Evolutionary conservation across 2,329 filamentous ascomycete species (phyloP).

Genomic region (Hymenoscyphus scutula): DNA sequence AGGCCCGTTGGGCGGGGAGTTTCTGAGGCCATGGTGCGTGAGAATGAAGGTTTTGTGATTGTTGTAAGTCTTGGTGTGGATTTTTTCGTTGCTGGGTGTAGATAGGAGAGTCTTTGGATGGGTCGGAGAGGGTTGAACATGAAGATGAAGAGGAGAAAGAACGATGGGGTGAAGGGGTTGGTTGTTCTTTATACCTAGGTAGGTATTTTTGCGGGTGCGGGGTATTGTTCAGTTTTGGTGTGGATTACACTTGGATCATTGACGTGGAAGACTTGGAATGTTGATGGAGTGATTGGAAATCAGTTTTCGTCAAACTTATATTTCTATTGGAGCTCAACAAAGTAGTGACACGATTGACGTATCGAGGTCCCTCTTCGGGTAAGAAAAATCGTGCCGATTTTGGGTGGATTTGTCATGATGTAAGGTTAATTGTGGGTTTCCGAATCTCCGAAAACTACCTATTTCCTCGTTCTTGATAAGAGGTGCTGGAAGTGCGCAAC

Average conservation of each 20-base stretch:
- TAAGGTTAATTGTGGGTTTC: background rate
- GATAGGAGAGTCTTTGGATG: constrained; percentile 22
- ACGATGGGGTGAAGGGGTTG: constrained; percentile 2
- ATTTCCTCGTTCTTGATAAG: no score
- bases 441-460: background rate
- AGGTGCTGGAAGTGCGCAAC: no score
- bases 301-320: background rate
- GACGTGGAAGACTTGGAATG: background rate
- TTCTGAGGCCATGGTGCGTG: constrained; percentile 28
- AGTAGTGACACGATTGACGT: no score
- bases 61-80: constrained; percentile 9
- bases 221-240: background rate
- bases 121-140: constrained; percentile 28
- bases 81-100: no score
- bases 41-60: constrained; percentile 5
- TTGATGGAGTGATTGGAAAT: background rate
- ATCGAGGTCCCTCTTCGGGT: no score
- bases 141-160: constrained; percentile 17
- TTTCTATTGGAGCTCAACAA: background rate
- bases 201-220: background rate
- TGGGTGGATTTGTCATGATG: constrained; percentile 9
- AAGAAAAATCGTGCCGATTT: no score
- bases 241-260: background rate
- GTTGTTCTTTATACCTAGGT: background rate
- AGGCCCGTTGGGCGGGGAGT: constrained; percentile 48